phyloP scores from a whole-genome alignment of 2,329 filamentous ascomycete species.

The Sordariomycetes sp. region DNA sequence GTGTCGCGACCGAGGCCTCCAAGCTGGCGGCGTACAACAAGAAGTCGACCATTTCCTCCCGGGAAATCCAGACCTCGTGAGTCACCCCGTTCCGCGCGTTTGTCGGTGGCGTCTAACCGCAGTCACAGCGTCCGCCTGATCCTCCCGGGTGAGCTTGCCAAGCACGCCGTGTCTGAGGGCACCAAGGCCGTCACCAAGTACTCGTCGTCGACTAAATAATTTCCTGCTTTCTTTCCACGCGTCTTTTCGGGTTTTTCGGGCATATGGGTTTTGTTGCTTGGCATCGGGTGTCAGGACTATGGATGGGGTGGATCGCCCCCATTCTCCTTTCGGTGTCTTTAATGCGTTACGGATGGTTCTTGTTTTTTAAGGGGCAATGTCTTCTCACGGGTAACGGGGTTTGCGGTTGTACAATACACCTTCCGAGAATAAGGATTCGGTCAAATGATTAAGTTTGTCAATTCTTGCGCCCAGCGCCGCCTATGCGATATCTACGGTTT shows the following conservation, averaged over 20 bases:
- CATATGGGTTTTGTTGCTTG: conserved; percentile 36
- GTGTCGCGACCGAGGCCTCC: conserved; percentile 93
- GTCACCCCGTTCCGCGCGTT: conserved; percentile 14
- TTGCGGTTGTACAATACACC: conserved; percentile 61
- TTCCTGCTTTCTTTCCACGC: conserved; percentile 23
- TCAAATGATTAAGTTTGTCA: conserved; percentile 20
- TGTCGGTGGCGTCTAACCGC: not conserved
- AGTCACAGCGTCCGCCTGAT: conserved; percentile 68
- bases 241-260: conserved; percentile 43
- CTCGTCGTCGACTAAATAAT: conserved; percentile 98
- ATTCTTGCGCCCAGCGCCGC: conserved; percentile 5
- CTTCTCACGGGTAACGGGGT: conserved; percentile 50
- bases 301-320: conserved; percentile 5
- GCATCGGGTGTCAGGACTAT: conserved; percentile 24
- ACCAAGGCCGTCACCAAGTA: conserved; percentile 99
- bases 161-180: conserved; percentile 98
- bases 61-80: conserved; percentile 95
- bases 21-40: conserved; percentile 99
- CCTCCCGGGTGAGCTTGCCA: conserved; percentile 94
- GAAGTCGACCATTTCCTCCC: conserved; percentile 99
- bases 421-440: conserved; percentile 47
- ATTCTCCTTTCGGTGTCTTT: conserved; percentile 40
- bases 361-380: conserved; percentile 52
- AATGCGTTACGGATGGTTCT: conserved; percentile 63
- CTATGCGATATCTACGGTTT: not conserved